Percentiles rank a stretch among this genome's conserved stretches.
Conservation (phyloP, 2,329 filamentous ascomycete species). For the Fusarium pininemorale region DNA sequence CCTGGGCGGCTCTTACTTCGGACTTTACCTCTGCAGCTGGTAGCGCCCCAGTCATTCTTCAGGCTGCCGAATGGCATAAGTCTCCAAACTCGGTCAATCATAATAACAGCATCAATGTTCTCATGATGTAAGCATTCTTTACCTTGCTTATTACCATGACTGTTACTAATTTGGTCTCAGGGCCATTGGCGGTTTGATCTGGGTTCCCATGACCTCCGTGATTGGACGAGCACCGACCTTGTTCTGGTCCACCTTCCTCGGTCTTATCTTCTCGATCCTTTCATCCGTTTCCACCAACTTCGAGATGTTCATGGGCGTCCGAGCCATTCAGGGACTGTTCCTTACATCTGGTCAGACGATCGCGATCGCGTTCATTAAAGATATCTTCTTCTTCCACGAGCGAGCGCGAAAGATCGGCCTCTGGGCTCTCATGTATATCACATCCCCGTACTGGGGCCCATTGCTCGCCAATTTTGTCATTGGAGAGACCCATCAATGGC, state of each 20-base stretch:
- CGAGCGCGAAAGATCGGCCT: constrained; percentile 60
- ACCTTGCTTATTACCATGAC: not conserved
- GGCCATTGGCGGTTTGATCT: constrained; percentile 26
- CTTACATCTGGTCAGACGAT: constrained; percentile 55
- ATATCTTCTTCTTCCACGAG: constrained; percentile 69
- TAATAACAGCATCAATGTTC: constrained; percentile 29
- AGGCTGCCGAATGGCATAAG: constrained; percentile 29
- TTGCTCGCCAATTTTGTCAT: constrained; percentile 60
- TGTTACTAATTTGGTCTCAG: not conserved
- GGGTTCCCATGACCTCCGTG: constrained; percentile 31
- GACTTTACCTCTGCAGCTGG: constrained; percentile 35
- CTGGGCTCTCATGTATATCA: constrained; percentile 55
- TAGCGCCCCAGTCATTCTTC: constrained; percentile 24
- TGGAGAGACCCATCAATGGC: constrained; percentile 53
- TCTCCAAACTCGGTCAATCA: constrained; percentile 12
- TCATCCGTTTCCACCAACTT: constrained; percentile 16
- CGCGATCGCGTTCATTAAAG: constrained; percentile 63
- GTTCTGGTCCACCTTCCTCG: constrained; percentile 30
- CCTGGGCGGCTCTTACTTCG: constrained; percentile 27
- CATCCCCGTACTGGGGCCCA: constrained; percentile 57
- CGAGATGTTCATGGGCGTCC: constrained; percentile 12
- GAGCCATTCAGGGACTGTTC: constrained; percentile 52
- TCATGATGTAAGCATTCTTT: constrained; percentile 6
- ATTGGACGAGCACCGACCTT: constrained; percentile 32
- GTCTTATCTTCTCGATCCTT: constrained; percentile 24